These are phyloP conservation scores for Acer campestre DNA, from an alignment of 345 rosid species.

Conservation along the genomic window DNA sequence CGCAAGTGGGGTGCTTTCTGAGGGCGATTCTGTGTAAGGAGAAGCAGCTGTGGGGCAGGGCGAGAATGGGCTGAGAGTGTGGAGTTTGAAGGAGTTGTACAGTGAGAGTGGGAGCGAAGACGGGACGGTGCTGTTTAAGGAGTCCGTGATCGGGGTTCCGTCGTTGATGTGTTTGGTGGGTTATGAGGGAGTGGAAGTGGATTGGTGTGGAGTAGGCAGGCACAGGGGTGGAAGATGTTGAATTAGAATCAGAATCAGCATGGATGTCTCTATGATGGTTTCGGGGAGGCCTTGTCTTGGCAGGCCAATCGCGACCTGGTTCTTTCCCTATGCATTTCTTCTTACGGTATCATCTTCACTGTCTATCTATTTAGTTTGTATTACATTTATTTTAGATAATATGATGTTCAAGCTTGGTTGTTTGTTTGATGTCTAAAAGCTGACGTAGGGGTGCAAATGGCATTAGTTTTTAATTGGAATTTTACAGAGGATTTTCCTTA, in stretches of 20 bases:
- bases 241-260: not conserved
- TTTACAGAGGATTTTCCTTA: not conserved
- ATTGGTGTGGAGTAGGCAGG: slow-evolving; percentile 88
- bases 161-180: slow-evolving; percentile 71
- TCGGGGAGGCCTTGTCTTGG: slow-evolving; percentile 77
- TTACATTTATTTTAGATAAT: no score
- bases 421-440: not conserved
- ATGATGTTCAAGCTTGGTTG: no score
- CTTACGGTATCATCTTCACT: slow-evolving; percentile 45
- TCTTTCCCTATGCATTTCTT: slow-evolving; percentile 64
- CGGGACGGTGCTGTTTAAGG: slow-evolving; percentile 75
- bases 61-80: slow-evolving; percentile 70
- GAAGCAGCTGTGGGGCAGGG: slow-evolving; percentile 78
- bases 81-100: slow-evolving; percentile 67
- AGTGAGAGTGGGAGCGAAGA: slow-evolving; percentile 39
- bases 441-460: not conserved
- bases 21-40: slow-evolving; percentile 68
- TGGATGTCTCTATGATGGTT: slow-evolving; percentile 22
- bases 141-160: slow-evolving; percentile 33
- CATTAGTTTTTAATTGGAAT: not conserved
- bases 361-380: no score
- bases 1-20: slow-evolving; percentile 69
- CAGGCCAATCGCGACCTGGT: slow-evolving; percentile 88
- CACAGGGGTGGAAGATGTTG: slow-evolving; percentile 85
- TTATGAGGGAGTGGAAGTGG: slow-evolving; percentile 52